phyloP scores from a whole-genome alignment of 768 basidiomycete genomes.

The Exsudoporus frostii region DNA sequence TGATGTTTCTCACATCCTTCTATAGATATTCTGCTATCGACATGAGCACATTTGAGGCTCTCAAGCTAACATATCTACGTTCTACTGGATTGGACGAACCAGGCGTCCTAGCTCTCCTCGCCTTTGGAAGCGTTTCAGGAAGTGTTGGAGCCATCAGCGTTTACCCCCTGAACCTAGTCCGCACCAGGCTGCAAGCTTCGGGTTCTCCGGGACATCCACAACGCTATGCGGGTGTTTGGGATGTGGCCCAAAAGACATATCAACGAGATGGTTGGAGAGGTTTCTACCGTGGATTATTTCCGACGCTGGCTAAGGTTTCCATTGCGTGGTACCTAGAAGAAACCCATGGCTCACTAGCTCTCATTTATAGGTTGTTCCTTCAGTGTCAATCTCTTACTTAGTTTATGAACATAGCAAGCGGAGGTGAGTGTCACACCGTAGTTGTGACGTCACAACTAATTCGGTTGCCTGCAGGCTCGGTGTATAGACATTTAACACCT shows the following conservation, averaged over 20 bases:
- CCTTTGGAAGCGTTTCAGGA: slow-evolving; percentile 91
- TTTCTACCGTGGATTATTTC: slow-evolving; percentile 89
- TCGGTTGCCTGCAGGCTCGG: slow-evolving; percentile 47
- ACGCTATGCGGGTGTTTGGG: slow-evolving; percentile 81
- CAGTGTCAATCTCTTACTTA: slow-evolving; percentile 95
- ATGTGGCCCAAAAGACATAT: slow-evolving; percentile 80
- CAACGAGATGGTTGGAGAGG: slow-evolving; percentile 88
- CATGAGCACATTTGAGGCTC: slow-evolving; percentile 95
- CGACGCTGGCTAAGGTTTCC: slow-evolving; percentile 85
- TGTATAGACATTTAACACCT: slow-evolving; percentile 39
- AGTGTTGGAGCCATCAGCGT: slow-evolving; percentile 92
- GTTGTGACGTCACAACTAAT: not conserved
- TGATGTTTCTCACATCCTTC: slow-evolving; percentile 1
- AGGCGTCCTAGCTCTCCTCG: slow-evolving; percentile 78
- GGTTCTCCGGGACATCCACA: slow-evolving; percentile 95
- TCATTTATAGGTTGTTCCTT: slow-evolving; percentile 74
- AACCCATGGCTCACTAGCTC: not conserved
- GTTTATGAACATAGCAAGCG: slow-evolving; percentile 88
- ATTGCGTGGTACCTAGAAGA: not conserved
- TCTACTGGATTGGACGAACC: slow-evolving; percentile 90
- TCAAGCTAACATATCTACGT: slow-evolving; percentile 85
- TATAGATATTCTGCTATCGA: slow-evolving; percentile 89
- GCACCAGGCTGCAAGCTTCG: slow-evolving; percentile 93
- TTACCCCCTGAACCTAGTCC: slow-evolving; percentile 87
- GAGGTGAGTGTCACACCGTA: slow-evolving; percentile 44